phyloP scores from a whole-genome alignment of 352 stramenopile species.

The Globisporangium cystogenes region DNA sequence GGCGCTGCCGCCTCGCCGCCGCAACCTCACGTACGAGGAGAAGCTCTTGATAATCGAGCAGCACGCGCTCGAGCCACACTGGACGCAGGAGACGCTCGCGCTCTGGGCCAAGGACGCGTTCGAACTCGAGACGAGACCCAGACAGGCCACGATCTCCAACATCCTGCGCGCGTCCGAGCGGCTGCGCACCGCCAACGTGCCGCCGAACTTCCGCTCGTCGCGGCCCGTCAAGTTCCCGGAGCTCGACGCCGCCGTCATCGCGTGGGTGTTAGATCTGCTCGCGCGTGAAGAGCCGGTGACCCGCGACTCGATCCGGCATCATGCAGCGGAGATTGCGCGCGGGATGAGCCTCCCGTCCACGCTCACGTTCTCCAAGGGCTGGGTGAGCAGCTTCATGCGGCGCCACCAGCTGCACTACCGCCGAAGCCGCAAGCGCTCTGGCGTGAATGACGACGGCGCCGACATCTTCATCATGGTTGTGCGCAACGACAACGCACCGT shows the following conservation, averaged over 20 bases:
- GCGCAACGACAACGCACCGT: background rate
- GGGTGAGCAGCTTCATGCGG: constrained; percentile 55
- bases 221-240: constrained; percentile 45
- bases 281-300: constrained; percentile 18
- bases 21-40: constrained; percentile 62
- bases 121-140: constrained; percentile 35
- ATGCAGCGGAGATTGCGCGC: constrained; percentile 24
- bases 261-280: constrained; percentile 39
- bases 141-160: constrained; percentile 64
- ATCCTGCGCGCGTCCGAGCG: constrained; percentile 41
- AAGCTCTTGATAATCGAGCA: constrained; percentile 51
- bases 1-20: constrained; percentile 8
- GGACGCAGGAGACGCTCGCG: constrained; percentile 48
- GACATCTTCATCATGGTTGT: constrained; percentile 10
- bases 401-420: constrained; percentile 38
- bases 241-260: constrained; percentile 36
- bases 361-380: constrained; percentile 57
- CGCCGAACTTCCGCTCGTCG: constrained; percentile 32
- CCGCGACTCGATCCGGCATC: constrained; percentile 26
- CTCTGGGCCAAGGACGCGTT: constrained; percentile 54
- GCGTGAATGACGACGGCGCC: background rate
- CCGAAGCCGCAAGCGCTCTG: constrained; percentile 14
- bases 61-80: constrained; percentile 42
- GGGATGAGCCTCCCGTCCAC: constrained; percentile 30
- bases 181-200: constrained; percentile 33